A percentile compares a stretch with the other conserved stretches of the same genome.
Conservation (phyloP, 1,284 basidiomycete genomes). For the Rhodotorula sp. region DNA sequence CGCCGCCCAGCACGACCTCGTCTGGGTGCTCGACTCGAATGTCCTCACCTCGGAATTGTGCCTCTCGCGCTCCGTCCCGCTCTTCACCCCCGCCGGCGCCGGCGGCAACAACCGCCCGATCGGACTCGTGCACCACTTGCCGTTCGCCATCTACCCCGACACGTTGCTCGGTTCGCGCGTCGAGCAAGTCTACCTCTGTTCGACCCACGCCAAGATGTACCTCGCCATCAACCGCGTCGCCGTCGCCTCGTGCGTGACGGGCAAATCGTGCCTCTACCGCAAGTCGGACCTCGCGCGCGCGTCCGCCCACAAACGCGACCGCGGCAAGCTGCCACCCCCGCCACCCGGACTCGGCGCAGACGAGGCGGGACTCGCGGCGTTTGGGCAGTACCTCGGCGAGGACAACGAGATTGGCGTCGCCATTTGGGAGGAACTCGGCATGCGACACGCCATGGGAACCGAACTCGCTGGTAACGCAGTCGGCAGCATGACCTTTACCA, state of each 20-base stretch:
- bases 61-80: constrained; percentile 79
- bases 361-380: constrained; percentile 64
- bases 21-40: constrained; percentile 97
- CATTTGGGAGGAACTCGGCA: constrained; percentile 83
- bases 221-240: constrained; percentile 83
- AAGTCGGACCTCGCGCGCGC: constrained; percentile 75
- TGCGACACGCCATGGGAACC: constrained; percentile 79
- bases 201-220: constrained; percentile 99
- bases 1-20: constrained; percentile 77
- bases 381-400: constrained; percentile 83
- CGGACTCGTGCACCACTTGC: constrained; percentile 93
- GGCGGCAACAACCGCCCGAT: constrained; percentile 50
- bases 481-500: constrained; percentile 73
- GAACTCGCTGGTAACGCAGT: constrained; percentile 86
- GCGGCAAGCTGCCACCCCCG: constrained; percentile 5
- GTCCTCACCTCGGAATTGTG: constrained; percentile 76
- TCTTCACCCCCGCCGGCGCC: constrained; percentile 51
- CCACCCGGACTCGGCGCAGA: constrained; percentile 19
- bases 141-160: constrained; percentile 70
- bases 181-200: constrained; percentile 93
- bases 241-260: constrained; percentile 93
- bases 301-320: constrained; percentile 41
- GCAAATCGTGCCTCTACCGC: constrained; percentile 93
- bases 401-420: constrained; percentile 91
- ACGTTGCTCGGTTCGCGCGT: constrained; percentile 70